These are phyloP conservation scores for Gossypium schwendimanii DNA, from an alignment of 441 rosid species.

Conservation along the genomic window DNA sequence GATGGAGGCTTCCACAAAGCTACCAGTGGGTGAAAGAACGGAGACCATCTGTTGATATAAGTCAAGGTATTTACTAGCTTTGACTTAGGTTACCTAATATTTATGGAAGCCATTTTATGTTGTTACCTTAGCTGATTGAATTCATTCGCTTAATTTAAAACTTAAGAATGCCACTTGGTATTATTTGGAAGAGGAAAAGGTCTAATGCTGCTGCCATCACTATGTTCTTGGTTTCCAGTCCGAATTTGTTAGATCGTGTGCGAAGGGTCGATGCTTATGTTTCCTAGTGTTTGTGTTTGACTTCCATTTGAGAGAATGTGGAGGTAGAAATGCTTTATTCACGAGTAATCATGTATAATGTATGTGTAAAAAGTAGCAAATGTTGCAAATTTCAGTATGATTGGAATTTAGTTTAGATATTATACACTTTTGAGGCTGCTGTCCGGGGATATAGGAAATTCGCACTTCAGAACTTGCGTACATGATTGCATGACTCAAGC, in stretches of 20 bases:
- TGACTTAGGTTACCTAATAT: not conserved
- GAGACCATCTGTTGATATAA: slow-evolving; percentile 56
- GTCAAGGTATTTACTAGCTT: slow-evolving; percentile 34
- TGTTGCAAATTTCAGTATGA: not conserved
- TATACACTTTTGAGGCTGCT: not conserved
- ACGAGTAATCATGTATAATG: not conserved
- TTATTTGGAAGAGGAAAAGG: not conserved
- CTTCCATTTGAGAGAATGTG: not conserved
- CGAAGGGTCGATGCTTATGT: not conserved
- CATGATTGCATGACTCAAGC: not conserved
- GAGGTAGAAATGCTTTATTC: not conserved
- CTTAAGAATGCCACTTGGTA: not conserved
- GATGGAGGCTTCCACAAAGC: slow-evolving; percentile 83
- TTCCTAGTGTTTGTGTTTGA: not conserved
- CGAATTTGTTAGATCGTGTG: not conserved
- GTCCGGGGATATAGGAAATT: no score
- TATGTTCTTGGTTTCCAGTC: not conserved
- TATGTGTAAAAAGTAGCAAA: not conserved
- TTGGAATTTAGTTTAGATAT: not conserved
- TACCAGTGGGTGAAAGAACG: slow-evolving; percentile 85
- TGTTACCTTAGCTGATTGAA: not conserved
- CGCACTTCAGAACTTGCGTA: no score
- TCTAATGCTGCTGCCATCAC: not conserved
- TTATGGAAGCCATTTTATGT: not conserved
- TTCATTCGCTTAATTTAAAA: not conserved